Base-by-base conservation (phyloP, 257 asterid genomes). In the Nemophila menziesii region DNA sequence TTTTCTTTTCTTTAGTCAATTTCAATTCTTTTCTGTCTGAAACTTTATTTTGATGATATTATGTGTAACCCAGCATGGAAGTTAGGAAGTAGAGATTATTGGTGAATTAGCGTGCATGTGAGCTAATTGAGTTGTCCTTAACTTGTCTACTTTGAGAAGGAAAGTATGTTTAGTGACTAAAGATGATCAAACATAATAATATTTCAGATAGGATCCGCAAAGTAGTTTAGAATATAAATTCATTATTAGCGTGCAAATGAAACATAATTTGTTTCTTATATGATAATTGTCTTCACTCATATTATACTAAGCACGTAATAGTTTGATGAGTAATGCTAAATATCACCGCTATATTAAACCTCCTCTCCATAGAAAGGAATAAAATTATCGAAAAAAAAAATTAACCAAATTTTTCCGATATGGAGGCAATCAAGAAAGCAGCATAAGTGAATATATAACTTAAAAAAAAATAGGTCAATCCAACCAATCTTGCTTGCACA, bases 201-300 rank as follows among this genome's bases (percentile, higher is more conserved):
- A n/a, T n/a, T 49, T 58, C 40, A 27, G 50, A 46, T 42, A 46
- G 63, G 57, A 33, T 54, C 64, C 70, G 54, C 70, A 42, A 52
- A n/a, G 43, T 48, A 51, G 17, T 39, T 61, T 26, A 16, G 43
- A 17, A 20, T 14, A 37, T 13, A 16, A 10, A 22, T 17, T 36
- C 38, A 50, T 22, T 19, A 45, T 22, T 19, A 45, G 58, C 67
- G 62, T 70, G 73, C 67, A 61, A 58, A 38, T 37, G 41, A n/a
- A 61, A 49, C 39, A 65, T 48, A 21, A 20, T 39, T 57, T 16
- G 33, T 17, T 49, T 40, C 7, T 13, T 29, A 29, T 27, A 13
- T 37, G 41, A 61, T 57, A 23, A 57, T 49, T 45, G 21, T 29
- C 11, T 43, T 27, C 16, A 52, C 22, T 52, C 49, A 42, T 42